Evolutionary conservation across 306 rosid species (phyloP).

Genomic region (Rosa multiflora): DNA sequence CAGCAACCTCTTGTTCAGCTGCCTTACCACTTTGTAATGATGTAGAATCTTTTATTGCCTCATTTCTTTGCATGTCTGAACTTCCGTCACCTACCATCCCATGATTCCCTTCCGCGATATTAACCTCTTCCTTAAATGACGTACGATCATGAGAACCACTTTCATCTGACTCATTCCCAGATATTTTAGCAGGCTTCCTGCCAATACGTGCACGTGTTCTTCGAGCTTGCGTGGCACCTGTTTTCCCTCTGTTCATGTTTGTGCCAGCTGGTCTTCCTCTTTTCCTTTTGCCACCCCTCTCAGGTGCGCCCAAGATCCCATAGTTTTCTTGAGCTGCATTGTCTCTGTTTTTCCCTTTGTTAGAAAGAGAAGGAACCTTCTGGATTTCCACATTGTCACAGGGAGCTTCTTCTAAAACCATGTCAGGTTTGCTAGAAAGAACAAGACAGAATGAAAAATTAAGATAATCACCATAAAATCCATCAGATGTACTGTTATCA

Average conservation of each 20-base stretch:
- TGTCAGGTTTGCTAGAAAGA: constrained; percentile 45
- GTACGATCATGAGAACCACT: constrained; percentile 36
- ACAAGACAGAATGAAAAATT: not conserved
- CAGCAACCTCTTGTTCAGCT: constrained; percentile 29
- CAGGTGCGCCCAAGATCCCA: constrained; percentile 29
- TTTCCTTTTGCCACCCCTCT: constrained; percentile 50
- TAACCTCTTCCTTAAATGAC: constrained; percentile 30
- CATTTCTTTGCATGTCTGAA: constrained; percentile 25
- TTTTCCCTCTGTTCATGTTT: constrained; percentile 38
- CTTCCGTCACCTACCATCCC: constrained; percentile 19
- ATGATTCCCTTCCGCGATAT: constrained; percentile 16
- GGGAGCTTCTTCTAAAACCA: constrained; percentile 36
- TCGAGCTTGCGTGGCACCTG: constrained; percentile 41
- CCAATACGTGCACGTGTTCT: constrained; percentile 40
- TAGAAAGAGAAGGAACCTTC: constrained; percentile 23
- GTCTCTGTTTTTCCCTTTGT: constrained; percentile 27
- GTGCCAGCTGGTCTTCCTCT: constrained; percentile 68
- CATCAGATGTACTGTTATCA: not conserved
- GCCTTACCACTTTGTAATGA: constrained; percentile 24
- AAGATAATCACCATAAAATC: not conserved
- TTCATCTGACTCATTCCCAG: constrained; percentile 61
- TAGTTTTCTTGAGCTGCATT: constrained; percentile 32
- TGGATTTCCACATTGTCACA: constrained; percentile 24
- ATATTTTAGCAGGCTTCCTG: constrained; percentile 63
- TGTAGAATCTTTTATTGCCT: constrained; percentile 28